A percentile compares a stretch with the other conserved stretches of the same genome.
These are phyloP conservation scores for Priceomyces castillae DNA, from an alignment of 805 yeast genomes.

Conservation along the genomic window DNA sequence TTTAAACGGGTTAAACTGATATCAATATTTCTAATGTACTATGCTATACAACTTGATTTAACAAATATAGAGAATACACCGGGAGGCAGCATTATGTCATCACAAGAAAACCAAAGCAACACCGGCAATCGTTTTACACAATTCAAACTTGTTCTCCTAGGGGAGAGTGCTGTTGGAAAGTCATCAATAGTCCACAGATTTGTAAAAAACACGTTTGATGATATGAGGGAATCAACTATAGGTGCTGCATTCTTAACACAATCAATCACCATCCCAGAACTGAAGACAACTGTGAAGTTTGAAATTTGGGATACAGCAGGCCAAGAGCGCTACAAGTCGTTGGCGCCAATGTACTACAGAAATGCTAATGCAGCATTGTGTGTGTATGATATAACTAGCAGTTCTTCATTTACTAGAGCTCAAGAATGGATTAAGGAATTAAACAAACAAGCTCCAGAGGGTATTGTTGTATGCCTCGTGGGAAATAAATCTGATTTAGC, in stretches of 20 bases:
- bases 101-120: conserved; percentile 1
- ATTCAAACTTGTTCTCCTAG: conserved; percentile 67
- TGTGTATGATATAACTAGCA: conserved; percentile 71
- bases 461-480: conserved; percentile 76
- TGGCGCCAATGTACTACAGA: conserved; percentile 47
- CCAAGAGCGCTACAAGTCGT: conserved; percentile 49
- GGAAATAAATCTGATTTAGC: conserved; percentile 73
- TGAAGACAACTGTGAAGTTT: conserved; percentile 55
- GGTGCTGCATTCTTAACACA: conserved; percentile 84
- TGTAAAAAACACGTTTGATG: conserved; percentile 71
- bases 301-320: conserved; percentile 98
- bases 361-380: conserved; percentile 70
- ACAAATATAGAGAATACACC: background rate
- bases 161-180: conserved; percentile 84
- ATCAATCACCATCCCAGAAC: conserved; percentile 52
- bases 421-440: conserved; percentile 76
- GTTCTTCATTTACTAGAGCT: conserved; percentile 66
- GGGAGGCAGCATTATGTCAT: conserved; percentile 7
- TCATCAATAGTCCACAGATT: conserved; percentile 57
- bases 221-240: conserved; percentile 72
- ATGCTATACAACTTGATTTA: background rate
- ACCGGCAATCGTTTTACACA: conserved; percentile 29
- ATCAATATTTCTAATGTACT: background rate
- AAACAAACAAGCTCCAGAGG: conserved; percentile 73
- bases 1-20: background rate